phyloP scores from a whole-genome alignment of 2,329 filamentous ascomycete species.

The Exophiala sp. region DNA sequence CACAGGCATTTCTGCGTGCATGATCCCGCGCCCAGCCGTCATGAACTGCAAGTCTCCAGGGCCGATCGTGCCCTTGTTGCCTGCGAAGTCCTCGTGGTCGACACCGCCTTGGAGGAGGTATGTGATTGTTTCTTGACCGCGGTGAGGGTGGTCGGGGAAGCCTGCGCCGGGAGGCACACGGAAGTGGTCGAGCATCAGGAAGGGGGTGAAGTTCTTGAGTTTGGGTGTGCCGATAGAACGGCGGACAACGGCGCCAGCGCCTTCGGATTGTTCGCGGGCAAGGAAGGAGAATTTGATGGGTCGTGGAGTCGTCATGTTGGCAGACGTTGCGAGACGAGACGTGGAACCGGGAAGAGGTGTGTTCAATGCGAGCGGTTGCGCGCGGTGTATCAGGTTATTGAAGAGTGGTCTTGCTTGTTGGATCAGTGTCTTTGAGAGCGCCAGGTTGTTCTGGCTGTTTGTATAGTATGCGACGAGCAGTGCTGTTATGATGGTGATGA shows the following conservation, averaged over 20 bases:
- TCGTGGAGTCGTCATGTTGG: slow-evolving; percentile 65
- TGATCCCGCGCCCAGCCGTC: slow-evolving; percentile 87
- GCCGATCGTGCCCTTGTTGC: slow-evolving; percentile 77
- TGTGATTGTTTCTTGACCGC: slow-evolving; percentile 85
- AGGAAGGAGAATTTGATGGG: slow-evolving; percentile 79
- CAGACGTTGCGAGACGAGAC: slow-evolving; percentile 27
- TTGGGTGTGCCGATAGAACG: slow-evolving; percentile 81
- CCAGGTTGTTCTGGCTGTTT: slow-evolving; percentile 18
- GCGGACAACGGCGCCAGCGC: slow-evolving; percentile 80
- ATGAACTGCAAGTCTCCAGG: slow-evolving; percentile 95
- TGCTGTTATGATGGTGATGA: slow-evolving; percentile 20
- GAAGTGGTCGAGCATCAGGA: slow-evolving; percentile 97
- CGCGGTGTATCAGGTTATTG: slow-evolving; percentile 8
- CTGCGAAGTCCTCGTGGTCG: slow-evolving; percentile 90
- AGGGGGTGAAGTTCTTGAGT: slow-evolving; percentile 82
- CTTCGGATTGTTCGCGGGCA: slow-evolving; percentile 81
- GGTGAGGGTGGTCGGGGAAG: slow-evolving; percentile 81
- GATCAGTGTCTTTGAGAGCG: slow-evolving; percentile 15
- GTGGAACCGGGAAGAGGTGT: slow-evolving; percentile 9
- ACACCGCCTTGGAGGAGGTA: slow-evolving; percentile 83
- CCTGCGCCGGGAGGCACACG: slow-evolving; percentile 73
- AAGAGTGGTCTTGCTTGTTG: slow-evolving; percentile 17
- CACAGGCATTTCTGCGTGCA: slow-evolving; percentile 93
- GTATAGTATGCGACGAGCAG: slow-evolving; percentile 15
- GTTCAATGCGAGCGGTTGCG: slow-evolving; percentile 2